A percentile compares a stretch with the other conserved stretches of the same genome.
These are phyloP conservation scores for Didymella exigua DNA, from an alignment of 2,329 filamentous ascomycete genomes.

Conservation along the genomic window DNA sequence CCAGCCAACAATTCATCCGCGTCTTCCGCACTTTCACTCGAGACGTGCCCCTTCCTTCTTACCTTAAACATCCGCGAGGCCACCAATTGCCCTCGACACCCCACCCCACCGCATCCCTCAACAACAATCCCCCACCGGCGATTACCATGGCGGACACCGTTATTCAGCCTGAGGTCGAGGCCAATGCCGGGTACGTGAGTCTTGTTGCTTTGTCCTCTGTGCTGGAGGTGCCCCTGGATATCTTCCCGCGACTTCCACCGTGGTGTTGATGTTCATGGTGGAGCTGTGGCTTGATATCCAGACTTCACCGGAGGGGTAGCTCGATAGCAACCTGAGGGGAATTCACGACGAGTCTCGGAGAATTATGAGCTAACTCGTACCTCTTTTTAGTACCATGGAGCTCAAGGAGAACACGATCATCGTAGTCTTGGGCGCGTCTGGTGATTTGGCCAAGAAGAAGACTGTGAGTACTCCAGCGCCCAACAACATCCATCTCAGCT, in stretches of 20 bases:
- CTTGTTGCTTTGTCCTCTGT: background rate
- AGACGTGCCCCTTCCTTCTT: slow-evolving; percentile 16
- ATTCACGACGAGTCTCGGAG: background rate
- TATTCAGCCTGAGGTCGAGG: slow-evolving; percentile 53
- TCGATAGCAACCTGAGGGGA: slow-evolving; percentile 20
- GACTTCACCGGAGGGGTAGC: slow-evolving; percentile 19
- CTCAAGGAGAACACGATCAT: slow-evolving; percentile 98
- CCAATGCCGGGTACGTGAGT: slow-evolving; percentile 54
- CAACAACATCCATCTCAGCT: slow-evolving; percentile 22
- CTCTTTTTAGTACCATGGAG: slow-evolving; percentile 75
- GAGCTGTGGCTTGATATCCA: background rate
- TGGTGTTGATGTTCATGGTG: slow-evolving; percentile 4
- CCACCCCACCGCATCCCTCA: slow-evolving; percentile 27
- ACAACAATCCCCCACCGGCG: slow-evolving; percentile 23
- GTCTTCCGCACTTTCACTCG: slow-evolving; percentile 29
- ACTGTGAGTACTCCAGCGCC: slow-evolving; percentile 66
- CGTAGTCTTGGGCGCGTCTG: slow-evolving; percentile 93
- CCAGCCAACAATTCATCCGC: slow-evolving; percentile 36
- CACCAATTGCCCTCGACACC: slow-evolving; percentile 31
- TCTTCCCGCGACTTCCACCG: background rate
- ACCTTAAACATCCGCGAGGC: slow-evolving; percentile 13
- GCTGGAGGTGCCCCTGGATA: background rate
- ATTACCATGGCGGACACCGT: slow-evolving; percentile 55
- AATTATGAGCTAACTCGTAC: slow-evolving; percentile 35
- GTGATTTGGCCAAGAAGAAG: slow-evolving; percentile 99